Base-by-base conservation (phyloP, 2,329 filamentous ascomycete species). In the Epichloe festucae region DNA sequence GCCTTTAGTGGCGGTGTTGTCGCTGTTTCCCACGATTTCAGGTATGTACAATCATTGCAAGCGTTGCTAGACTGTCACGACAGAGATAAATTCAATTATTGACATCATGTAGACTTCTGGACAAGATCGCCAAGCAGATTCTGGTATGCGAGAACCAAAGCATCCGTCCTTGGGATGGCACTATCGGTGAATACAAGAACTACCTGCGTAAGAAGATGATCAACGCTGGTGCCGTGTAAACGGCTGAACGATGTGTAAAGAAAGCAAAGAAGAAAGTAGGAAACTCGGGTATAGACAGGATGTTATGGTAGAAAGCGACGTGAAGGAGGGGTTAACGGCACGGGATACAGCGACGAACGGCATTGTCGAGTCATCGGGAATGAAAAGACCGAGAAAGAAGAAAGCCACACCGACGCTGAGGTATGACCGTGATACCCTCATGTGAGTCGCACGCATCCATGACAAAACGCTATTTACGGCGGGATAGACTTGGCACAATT, bases 121-220 rank as follows among this genome's bases (percentile, higher is more conserved):
- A 98, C 81, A 96, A 95, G 79, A 97, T 98, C 69, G 93, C 93
- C 62, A 98, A 98, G 80, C 89, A 98, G 71, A 98, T 98, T 71
- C 83, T 98, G 74, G 93, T 98, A 52, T 98, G 94, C 73, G 93
- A 98, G 75, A 89, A 98, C 82, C 89, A 90, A 79, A 90, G 89
- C 14, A 89, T 97, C 62, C 83, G 79, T 62, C 73, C 81, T 63
- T 98, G 93, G 93, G 84, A 91, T 57, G 91, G 91, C 62, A 75
- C 73, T 58, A 98, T 98, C 65, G 85, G 84, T 61, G 84, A 89
- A 54, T 98, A 98, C 87, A 98, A 98, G 87, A 87, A 94, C 75
- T 82, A 96, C 73, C 80, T 98, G 65, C 85, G 91, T 68, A 97
- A 97, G 84, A 97, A 97, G 88, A 98, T 98, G 93, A 74, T 95